A percentile compares a stretch with the other conserved stretches of the same genome.
These are phyloP conservation scores for Arabidopsis suecica DNA, from an alignment of 345 rosid species.

Conservation along the genomic window DNA sequence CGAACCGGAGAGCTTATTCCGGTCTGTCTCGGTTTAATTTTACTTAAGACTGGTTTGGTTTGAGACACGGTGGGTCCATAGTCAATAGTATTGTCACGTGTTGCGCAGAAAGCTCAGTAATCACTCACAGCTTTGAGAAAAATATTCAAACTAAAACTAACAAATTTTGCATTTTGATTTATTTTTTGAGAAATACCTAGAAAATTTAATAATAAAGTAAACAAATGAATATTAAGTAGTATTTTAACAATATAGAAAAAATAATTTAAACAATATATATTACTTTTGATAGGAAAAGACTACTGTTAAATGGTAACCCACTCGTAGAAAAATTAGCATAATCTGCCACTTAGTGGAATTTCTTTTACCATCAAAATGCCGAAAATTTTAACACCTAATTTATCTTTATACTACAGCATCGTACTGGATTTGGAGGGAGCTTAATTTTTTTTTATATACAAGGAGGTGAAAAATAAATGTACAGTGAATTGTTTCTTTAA, in stretches of 20 bases:
- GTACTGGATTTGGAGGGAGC: background rate
- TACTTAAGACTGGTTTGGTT: background rate
- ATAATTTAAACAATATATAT: background rate
- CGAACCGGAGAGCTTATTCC: constrained; percentile 24
- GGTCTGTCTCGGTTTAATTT: constrained; percentile 8
- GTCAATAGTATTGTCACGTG: constrained; percentile 3
- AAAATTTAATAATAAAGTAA: too few species aligned
- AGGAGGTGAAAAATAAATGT: constrained; percentile 12
- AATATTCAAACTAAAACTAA: background rate
- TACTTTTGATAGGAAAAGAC: background rate
- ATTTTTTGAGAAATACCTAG: too few species aligned
- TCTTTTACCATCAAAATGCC: too few species aligned
- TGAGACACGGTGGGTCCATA: constrained; percentile 33
- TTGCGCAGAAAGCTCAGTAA: constrained; percentile 23
- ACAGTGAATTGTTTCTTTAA: background rate
- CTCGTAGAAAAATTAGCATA: background rate
- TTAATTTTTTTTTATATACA: background rate
- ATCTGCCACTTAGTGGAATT: background rate
- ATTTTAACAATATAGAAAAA: too few species aligned
- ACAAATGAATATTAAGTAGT: too few species aligned
- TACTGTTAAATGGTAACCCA: background rate
- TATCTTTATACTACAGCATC: background rate
- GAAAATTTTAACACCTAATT: too few species aligned
- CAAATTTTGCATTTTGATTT: too few species aligned
- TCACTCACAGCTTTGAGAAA: background rate